These are phyloP conservation scores for Conticribra guillardii DNA, from an alignment of 108 stramenopile genomes.

Conservation along the genomic window DNA sequence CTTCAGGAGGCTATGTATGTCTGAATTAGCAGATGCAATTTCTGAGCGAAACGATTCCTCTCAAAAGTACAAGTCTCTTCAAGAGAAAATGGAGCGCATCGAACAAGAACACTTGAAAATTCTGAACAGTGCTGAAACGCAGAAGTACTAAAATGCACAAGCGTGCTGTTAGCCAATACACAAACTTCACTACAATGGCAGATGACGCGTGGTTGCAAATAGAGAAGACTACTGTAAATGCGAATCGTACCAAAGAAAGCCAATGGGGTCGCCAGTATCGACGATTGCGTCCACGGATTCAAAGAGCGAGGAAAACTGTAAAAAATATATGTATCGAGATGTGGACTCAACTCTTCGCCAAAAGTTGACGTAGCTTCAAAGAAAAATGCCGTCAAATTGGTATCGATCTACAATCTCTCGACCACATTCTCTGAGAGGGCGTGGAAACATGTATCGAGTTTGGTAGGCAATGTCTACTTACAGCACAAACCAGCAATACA, in stretches of 20 bases:
- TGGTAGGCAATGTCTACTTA: background rate
- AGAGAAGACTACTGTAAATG: background rate
- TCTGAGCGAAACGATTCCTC: conserved; percentile 12
- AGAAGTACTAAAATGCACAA: conserved; percentile 6
- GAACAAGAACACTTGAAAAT: background rate
- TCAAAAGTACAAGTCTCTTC: background rate
- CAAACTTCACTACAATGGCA: conserved; percentile 19
- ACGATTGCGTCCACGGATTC: background rate
- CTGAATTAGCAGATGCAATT: conserved; percentile 15
- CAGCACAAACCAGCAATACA: conserved; percentile 5
- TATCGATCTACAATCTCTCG: conserved; percentile 2
- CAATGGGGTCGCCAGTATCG: background rate
- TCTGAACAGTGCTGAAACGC: conserved; percentile 5
- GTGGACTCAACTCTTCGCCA: background rate
- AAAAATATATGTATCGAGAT: background rate
- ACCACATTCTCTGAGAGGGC: conserved; percentile 1
- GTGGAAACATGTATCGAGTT: conserved; percentile 3
- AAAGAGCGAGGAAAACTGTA: background rate
- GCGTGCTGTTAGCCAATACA: conserved; percentile 11
- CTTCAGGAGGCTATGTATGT: background rate
- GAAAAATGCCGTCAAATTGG: background rate
- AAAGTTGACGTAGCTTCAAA: background rate
- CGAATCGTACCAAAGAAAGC: background rate
- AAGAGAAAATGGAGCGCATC: conserved; percentile 13
- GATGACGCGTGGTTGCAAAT: background rate